These are phyloP conservation scores for Fomitopsis serialis DNA, from an alignment of 768 basidiomycete genomes.

Conservation along the genomic window DNA sequence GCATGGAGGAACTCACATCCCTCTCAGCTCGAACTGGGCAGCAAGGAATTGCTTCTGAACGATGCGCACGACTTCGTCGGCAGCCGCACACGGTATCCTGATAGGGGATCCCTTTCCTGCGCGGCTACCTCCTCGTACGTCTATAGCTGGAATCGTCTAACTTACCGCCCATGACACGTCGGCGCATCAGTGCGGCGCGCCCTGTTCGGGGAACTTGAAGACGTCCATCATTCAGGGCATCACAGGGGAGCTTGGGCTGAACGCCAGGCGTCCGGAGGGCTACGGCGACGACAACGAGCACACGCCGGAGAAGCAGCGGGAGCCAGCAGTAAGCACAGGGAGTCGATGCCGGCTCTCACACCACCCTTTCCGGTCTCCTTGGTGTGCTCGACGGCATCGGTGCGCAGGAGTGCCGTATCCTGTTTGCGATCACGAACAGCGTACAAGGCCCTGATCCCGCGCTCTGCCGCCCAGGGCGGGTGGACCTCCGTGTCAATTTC, in stretches of 20 bases:
- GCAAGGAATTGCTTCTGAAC: conserved; percentile 57
- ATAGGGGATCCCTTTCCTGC: conserved; percentile 75
- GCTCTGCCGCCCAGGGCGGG: conserved; percentile 70
- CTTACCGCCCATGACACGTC: background rate
- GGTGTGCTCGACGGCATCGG: conserved; percentile 78
- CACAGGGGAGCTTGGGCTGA: conserved; percentile 71
- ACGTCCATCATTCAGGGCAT: conserved; percentile 73
- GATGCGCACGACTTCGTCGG: conserved; percentile 69
- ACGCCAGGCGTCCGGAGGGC: conserved; percentile 18
- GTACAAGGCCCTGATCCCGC: conserved; percentile 70
- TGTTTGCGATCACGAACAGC: conserved; percentile 78
- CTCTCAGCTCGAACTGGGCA: conserved; percentile 68
- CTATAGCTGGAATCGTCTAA: background rate
- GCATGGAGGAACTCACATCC: conserved; percentile 54
- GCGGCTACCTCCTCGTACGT: conserved; percentile 63
- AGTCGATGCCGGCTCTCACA: conserved; percentile 23
- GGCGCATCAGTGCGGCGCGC: conserved; percentile 53
- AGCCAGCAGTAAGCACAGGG: background rate
- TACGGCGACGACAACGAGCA: background rate
- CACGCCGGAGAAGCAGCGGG: background rate
- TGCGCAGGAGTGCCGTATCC: conserved; percentile 75
- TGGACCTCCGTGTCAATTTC: conserved; percentile 79
- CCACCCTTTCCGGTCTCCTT: conserved; percentile 69
- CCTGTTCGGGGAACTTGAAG: conserved; percentile 77
- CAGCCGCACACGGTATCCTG: conserved; percentile 67